Evolutionary conservation across 768 basidiomycete genomes (phyloP).

Genomic region (Termitomyces sp.): DNA sequence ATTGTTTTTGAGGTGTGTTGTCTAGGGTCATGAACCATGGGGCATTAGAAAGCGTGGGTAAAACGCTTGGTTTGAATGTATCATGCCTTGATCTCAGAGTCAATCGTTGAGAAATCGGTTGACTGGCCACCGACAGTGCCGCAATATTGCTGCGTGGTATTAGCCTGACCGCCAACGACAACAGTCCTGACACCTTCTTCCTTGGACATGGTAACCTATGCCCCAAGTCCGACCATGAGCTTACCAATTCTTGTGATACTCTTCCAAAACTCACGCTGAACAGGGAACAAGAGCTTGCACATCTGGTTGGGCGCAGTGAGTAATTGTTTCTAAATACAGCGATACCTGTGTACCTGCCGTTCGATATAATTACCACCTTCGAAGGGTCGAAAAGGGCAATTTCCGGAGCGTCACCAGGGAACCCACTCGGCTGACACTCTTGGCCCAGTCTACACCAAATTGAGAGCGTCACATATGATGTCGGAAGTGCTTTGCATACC

Average conservation of each 20-base stretch:
- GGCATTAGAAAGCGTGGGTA: not conserved
- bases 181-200: constrained; percentile 50
- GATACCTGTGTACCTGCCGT: constrained; percentile 35
- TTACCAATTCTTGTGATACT: not conserved
- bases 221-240: not conserved
- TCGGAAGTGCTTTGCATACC: constrained; percentile 19
- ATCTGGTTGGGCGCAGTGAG: constrained; percentile 24
- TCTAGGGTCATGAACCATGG: constrained; percentile 23
- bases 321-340: not conserved
- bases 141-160: constrained; percentile 49
- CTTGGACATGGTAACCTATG: constrained; percentile 56
- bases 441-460: constrained; percentile 32
- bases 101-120: constrained; percentile 50
- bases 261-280: constrained; percentile 31
- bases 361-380: constrained; percentile 50
- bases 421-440: constrained; percentile 34
- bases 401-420: constrained; percentile 28
- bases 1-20: constrained; percentile 48
- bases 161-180: constrained; percentile 50
- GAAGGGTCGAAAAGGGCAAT: constrained; percentile 42
- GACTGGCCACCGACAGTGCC: constrained; percentile 63
- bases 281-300: constrained; percentile 42
- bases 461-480: not conserved
- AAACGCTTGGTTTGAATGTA: not conserved
- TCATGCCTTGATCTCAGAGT: constrained; percentile 51